phyloP scores from a whole-genome alignment of 495 filamentous ascomycete species.

The Penicillium subrubescens region DNA sequence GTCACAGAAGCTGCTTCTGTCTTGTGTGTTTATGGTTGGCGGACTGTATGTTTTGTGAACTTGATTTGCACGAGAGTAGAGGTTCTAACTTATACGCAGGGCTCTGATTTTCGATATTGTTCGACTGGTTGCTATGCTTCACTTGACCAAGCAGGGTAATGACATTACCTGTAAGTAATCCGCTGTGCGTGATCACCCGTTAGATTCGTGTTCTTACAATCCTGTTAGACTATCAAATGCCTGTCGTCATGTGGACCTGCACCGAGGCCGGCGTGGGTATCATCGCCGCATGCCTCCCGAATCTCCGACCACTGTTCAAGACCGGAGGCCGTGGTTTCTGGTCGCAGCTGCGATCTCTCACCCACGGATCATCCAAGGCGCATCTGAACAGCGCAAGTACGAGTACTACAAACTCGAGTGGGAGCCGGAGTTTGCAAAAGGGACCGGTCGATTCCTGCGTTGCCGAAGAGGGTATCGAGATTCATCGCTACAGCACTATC shows the following conservation, averaged over 20 bases:
- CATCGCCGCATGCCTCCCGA: conserved; percentile 31
- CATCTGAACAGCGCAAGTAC: conserved; percentile 10
- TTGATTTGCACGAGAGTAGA: not conserved
- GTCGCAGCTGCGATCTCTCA: conserved; percentile 24
- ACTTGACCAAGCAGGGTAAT: conserved; percentile 18
- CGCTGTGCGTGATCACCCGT: no score
- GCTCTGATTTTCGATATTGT: conserved; percentile 27
- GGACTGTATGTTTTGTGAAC: conserved; percentile 30
- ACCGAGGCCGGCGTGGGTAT: conserved; percentile 30
- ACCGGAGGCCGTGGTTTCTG: conserved; percentile 25
- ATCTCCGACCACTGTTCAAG: conserved; percentile 29
- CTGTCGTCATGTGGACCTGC: conserved; percentile 32
- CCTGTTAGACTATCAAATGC: conserved; percentile 29
- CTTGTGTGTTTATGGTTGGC: conserved; percentile 46
- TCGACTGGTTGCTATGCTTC: conserved; percentile 24
- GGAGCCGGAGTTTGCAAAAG: conserved; percentile 12
- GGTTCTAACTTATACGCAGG: not conserved
- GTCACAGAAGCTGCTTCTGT: conserved; percentile 39
- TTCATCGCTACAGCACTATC: conserved; percentile 17
- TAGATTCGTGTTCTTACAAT: conserved; percentile 6
- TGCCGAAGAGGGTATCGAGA: conserved; percentile 15
- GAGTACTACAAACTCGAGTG: conserved; percentile 9
- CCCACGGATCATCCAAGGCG: conserved; percentile 14
- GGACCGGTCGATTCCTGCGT: conserved; percentile 10
- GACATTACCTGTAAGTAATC: conserved; percentile 29